Evolutionary conservation across 345 rosid genomes (phyloP), one percentile per base, ranked within the genome.

Genomic region (Reutealis trisperma): DNA sequence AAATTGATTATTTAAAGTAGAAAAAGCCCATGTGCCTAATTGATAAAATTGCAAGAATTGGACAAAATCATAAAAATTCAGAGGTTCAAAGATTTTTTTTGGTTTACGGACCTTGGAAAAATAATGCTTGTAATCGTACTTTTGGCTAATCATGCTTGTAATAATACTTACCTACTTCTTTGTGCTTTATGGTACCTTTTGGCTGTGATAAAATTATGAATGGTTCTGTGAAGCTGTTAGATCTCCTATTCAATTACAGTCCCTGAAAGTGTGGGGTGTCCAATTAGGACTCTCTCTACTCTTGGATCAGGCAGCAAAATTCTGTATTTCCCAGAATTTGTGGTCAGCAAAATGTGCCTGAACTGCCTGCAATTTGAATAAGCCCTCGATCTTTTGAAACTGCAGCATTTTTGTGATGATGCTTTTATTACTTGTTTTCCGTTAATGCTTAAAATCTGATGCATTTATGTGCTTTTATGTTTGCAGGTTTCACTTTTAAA

Each of bases 401-500:
- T 54, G 59, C 9, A 54, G 6, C 16, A 18, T 18, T 11, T 27
- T 14, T 54, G 30, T 45, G 3, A 1, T 11, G 27, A 6, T 7
- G 30, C 19, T 69, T 45, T n/a, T 14, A 10, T 32, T 44, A 16
- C 6, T 58, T n/a, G 16, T 9, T 4, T 27, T 25, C 8, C 65
- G 9, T 49, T 30, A 30, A 2, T 70, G 14, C 16, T 37, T 54
- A 15, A 54, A 54, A 54, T 15, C 59, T 54, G 22, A 54, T 54
- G 21, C 1, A 51, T 18, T 18, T 54, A 8, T 54, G 59, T 15
- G 59, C 22, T 3, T 54, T 61, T 15, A 6, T 10, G 37, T 72
- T 74, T 78, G 52, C 88, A 91, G 99, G 99, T 96, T 77, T 96
- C 99, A 52, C 98, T 96, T 81, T 79, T 96, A 80, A 96, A 96